phyloP scores from a whole-genome alignment of 306 rosid genomes.

The Malus sylvestris region DNA sequence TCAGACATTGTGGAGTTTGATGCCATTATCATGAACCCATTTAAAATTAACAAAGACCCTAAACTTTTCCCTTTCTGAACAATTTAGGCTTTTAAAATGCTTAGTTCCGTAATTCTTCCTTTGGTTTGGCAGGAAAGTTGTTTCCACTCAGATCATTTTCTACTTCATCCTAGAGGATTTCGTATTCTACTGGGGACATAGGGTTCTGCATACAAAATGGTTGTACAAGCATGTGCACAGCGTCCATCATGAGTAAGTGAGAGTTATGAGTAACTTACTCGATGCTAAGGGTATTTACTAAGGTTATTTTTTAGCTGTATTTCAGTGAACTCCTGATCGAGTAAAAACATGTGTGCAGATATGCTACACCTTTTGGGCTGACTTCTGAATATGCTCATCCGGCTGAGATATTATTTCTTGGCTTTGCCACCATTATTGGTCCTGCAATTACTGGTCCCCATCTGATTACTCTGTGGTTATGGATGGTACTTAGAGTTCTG shows the following conservation, averaged over 20 bases:
- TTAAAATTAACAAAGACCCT: constrained; percentile 13
- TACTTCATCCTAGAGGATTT: constrained; percentile 95
- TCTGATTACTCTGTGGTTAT: constrained; percentile 84
- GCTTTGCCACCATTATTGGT: constrained; percentile 88
- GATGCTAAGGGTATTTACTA: background rate
- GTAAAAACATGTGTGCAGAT: constrained; percentile 36
- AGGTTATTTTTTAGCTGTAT: constrained; percentile 9
- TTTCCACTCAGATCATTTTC: constrained; percentile 63
- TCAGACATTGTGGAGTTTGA: background rate
- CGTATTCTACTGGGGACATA: constrained; percentile 95
- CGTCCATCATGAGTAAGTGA: constrained; percentile 89
- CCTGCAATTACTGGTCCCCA: constrained; percentile 98
- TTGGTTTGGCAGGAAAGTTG: constrained; percentile 54
- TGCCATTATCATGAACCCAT: constrained; percentile 5
- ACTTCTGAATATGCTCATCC: constrained; percentile 99
- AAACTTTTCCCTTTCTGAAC: background rate
- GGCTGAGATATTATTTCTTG: constrained; percentile 93
- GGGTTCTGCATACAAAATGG: constrained; percentile 96
- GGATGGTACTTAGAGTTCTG: constrained; percentile 88
- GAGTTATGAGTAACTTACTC: constrained; percentile 2
- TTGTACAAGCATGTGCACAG: constrained; percentile 92
- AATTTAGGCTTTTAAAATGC: background rate
- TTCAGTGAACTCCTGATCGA: constrained; percentile 12
- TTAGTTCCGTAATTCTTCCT: constrained; percentile 9
- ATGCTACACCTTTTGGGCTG: constrained; percentile 94